Evolutionary conservation across 2,329 filamentous ascomycete species (phyloP), one percentile per base, ranked within the genome.

Genomic region (Trichoderma pleuroti): DNA sequence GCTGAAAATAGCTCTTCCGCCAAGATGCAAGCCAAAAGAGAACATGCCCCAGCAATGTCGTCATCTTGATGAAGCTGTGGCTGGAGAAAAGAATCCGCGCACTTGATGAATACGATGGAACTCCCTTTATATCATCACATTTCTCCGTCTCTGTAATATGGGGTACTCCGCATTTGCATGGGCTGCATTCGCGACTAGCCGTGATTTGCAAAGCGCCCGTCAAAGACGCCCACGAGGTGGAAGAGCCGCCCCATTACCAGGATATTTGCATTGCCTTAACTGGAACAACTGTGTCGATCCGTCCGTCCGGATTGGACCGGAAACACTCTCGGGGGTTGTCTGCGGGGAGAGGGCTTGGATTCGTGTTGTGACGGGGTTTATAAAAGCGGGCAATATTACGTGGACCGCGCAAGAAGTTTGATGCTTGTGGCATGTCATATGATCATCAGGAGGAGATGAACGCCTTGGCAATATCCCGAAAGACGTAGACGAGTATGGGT

Each of bases 21-120:
- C 10, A 16, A 42, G 21, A 54, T 18, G 18, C 14, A 12, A 26
- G 6, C 61, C n/a, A 30, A 24, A 11, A 65, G 21, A n/a, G 62
- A 49, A 10, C 54, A 24, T 36, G 28, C 32, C 34, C 16, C 24
- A 14, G 28, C 21, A 54, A 18, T 65, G 62, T 36, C 62, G 62
- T 65, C 62, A 65, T 54, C 21, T 52, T 65, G 62, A 65, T 54
- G 62, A 36, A 34, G 62, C 62, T 14, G 46, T 65, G 39, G 24
- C 62, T 36, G 5, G 14, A 12, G 9, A 28, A 10, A 18, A 54
- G n/a, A 54, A 39, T 28, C 16, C 59, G 12, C 14, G 21, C 59
- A 39, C 11, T 34, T 16, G 16, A 18, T 5, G 28, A 12, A 18
- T 36, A 10, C 21, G 30, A 65, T 49, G 46, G 30, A 26, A 54